A percentile compares a stretch with the other conserved stretches of the same genome.
Conservation (phyloP, 805 yeast genomes). For the Candida pseudofarinosa region DNA sequence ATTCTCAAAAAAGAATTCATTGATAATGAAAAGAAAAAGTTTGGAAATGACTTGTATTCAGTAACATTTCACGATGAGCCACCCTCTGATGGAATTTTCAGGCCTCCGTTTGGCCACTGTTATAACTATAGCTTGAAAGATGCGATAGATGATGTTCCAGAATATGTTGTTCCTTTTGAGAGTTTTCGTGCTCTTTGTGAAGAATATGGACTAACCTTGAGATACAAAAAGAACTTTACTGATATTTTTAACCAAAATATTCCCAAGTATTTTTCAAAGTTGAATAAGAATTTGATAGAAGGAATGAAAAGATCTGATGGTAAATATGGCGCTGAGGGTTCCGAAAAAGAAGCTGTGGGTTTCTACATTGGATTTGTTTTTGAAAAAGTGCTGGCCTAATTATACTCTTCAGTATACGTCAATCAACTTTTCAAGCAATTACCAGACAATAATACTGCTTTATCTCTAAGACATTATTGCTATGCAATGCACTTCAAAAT, state of each 20-base stretch:
- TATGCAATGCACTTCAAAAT: too few species aligned
- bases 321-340: constrained; percentile 80
- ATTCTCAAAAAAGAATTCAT: constrained; percentile 45
- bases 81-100: constrained; percentile 70
- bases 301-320: constrained; percentile 78
- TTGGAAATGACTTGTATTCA: constrained; percentile 83
- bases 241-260: constrained; percentile 80
- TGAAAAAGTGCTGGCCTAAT: constrained; percentile 39
- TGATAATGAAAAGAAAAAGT: constrained; percentile 48
- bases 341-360: constrained; percentile 85
- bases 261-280: constrained; percentile 55
- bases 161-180: constrained; percentile 94
- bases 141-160: constrained; percentile 96
- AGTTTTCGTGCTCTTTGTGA: constrained; percentile 77
- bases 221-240: constrained; percentile 70
- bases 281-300: constrained; percentile 60
- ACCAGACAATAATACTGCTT: too few species aligned
- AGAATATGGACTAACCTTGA: constrained; percentile 71
- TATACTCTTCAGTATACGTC: too few species aligned
- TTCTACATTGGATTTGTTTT: constrained; percentile 83
- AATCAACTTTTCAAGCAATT: too few species aligned
- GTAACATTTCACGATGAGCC: constrained; percentile 78
- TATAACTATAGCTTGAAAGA: constrained; percentile 81
- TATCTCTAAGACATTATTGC: too few species aligned
- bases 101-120: constrained; percentile 75